Evolutionary conservation across 2,329 filamentous ascomycete species (phyloP), one percentile per base, ranked within the genome.

Genomic region (Aspergillus ochraceus): DNA sequence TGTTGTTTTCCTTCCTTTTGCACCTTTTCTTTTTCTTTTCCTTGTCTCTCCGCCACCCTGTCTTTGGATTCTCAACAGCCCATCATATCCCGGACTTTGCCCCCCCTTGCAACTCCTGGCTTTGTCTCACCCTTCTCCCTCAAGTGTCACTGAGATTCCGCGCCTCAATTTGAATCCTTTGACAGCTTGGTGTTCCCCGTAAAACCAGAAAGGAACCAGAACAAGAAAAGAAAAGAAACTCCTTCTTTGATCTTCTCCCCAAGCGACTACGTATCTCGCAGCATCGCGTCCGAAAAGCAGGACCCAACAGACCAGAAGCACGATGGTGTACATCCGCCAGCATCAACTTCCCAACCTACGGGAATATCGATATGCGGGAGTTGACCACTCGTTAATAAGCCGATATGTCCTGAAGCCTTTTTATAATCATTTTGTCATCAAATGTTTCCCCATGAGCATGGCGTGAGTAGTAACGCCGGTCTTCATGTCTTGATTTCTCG

Each of bases 321-420:
- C 70, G 57, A 97, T 97, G 92, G 93, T 95, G 63, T 98, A 98
- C 83, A 92, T 99, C 62, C 91, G 95, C 66, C 91, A 97, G 79
- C 88, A 93, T 72, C 88, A 91, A 79, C 88, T 99, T 64, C 88
- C 90, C 45, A 91, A 91, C 75, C 87, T 99, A 70, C 91, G 90
- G 77, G 86, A 93, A 78, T 99, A 99, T 87, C 95, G 96, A 79
- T 99, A 99, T 84, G 91, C 90, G 46, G 86, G 87, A 59, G 90
- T 98, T 70, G 95, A 99, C 79, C 90, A 90, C 76, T 97, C 92
- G 60, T 82, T 97, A 62, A 83, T 92, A 46, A 97, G 93, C 65
- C 91, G 89, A 76, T 98, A 97, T 81, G 86, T 99, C 66, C 82
- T 99, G 71, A 98, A 99, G 83, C 95, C 95, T 8, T 99, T 98